Evolutionary conservation across 2,329 filamentous ascomycete species (phyloP).

Genomic region (Pestalotiopsis sp.): DNA sequence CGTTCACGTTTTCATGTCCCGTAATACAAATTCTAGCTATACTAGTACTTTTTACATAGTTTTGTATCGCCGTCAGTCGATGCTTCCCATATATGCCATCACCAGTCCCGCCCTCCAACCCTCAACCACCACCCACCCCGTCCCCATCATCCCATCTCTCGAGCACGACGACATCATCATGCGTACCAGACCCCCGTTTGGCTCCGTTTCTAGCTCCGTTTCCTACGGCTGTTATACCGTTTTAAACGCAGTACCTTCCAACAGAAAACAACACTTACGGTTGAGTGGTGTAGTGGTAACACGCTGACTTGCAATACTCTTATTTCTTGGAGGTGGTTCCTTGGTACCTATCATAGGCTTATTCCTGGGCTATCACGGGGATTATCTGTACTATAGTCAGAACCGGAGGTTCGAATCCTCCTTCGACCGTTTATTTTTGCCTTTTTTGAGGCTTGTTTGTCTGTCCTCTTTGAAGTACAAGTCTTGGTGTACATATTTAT

Average conservation of each 20-base stretch:
- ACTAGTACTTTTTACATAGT: no score
- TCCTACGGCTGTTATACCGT: not conserved
- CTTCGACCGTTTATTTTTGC: not conserved
- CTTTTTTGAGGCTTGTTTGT: not conserved
- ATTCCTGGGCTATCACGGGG: not conserved
- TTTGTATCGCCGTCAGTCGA: no score
- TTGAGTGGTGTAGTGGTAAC: conserved; percentile 11
- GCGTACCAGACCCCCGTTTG: not conserved
- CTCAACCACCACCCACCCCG: no score
- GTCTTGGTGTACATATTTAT: no score
- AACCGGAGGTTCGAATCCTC: conserved; percentile 7
- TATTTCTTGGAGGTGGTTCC: not conserved
- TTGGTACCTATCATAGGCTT: not conserved
- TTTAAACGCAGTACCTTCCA: not conserved
- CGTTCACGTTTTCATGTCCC: no score
- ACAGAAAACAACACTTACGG: not conserved
- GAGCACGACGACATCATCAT: not conserved
- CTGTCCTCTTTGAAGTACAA: not conserved
- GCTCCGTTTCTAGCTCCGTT: not conserved
- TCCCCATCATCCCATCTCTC: not conserved
- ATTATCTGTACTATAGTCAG: not conserved
- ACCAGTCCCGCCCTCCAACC: no score
- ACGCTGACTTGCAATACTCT: not conserved
- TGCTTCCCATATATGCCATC: no score
- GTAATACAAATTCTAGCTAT: no score